Percentiles rank a stretch among this genome's conserved stretches.
These are phyloP conservation scores for Hypoxylon sp. DNA, from an alignment of 2,329 filamentous ascomycete species.

Conservation along the genomic window DNA sequence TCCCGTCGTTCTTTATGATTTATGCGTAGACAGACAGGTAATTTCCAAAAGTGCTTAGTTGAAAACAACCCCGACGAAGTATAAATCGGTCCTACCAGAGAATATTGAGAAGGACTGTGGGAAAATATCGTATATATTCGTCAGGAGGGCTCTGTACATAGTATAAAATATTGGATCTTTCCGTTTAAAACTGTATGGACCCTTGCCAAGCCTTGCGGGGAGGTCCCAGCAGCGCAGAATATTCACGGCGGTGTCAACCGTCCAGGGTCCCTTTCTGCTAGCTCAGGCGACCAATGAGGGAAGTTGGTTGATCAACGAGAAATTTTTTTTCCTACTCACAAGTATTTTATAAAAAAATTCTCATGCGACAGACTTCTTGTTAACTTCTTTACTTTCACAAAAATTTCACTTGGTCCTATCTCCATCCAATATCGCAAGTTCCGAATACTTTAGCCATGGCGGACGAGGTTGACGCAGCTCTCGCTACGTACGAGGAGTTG, in stretches of 20 bases:
- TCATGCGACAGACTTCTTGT: slow-evolving; percentile 2
- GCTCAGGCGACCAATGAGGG: slow-evolving; percentile 44
- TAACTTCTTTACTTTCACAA: slow-evolving; percentile 1
- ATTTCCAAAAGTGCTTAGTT: background rate
- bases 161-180: background rate
- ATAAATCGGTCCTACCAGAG: background rate
- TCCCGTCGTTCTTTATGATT: background rate
- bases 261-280: slow-evolving; percentile 39
- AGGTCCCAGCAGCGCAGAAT: background rate
- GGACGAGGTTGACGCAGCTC: slow-evolving; percentile 38
- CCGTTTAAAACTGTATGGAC: slow-evolving; percentile 13
- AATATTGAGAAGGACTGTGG: background rate
- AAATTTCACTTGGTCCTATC: slow-evolving; percentile 6
- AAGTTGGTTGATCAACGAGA: slow-evolving; percentile 40
- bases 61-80: background rate
- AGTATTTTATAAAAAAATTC: slow-evolving; percentile 19
- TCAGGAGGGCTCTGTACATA: background rate
- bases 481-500: slow-evolving; percentile 81
- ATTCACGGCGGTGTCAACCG: slow-evolving; percentile 7
- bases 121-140: background rate
- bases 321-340: slow-evolving; percentile 43
- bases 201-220: slow-evolving; percentile 39
- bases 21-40: background rate
- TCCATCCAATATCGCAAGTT: slow-evolving; percentile 3
- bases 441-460: slow-evolving; percentile 38